Base-by-base conservation (phyloP, 495 filamentous ascomycete species). In the Penicillium steckii region DNA sequence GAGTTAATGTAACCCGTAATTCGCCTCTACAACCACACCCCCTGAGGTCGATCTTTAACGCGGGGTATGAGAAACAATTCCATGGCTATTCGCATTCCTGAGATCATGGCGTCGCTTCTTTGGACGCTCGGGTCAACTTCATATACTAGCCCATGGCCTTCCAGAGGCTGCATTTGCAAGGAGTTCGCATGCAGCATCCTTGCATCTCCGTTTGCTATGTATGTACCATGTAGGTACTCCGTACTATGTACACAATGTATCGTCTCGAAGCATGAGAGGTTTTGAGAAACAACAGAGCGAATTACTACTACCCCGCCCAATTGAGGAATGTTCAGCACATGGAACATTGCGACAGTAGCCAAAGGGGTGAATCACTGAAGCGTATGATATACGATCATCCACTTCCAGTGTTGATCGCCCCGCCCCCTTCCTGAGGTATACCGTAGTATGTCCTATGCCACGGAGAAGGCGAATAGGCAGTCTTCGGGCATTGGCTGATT, bases 141-240 rank as follows among this genome's bases (percentile, higher is more conserved):
- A 41, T 51, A 55, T 56, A 56, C 56, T 53, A 52, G 46, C 60
- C 33, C 18, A 51, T 49, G 53, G 46, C 52, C n/a, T n/a, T n/a
- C n/a, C n/a, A 59, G 44, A 45, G 15, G 10, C 43, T 59, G 59
- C 53, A 57, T 15, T 57, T 52, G 48, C 46, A 56, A 65, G 62
- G 62, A 65, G 59, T 53, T 55, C 44, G 43, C 51, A 65, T 57
- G 57, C 57, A 59, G 45, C 38, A 57, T 53, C 62, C 62, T 61
- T 62, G 59, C 61, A 64, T 44, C 29, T 41, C 18, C 8, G 38
- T 45, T 27, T 49, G 44, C 42, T 25, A 29, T 10, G 25, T 3
- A 12, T 37, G 33, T 18, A 37, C 33, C 6, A 37, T n/a, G n/a
- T n/a, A n/a, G n/a, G n/a, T n/a, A n/a, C n/a, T n/a, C n/a, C n/a